Base-by-base conservation (phyloP, 108 stramenopile species). In the Conticribra guillardii region DNA sequence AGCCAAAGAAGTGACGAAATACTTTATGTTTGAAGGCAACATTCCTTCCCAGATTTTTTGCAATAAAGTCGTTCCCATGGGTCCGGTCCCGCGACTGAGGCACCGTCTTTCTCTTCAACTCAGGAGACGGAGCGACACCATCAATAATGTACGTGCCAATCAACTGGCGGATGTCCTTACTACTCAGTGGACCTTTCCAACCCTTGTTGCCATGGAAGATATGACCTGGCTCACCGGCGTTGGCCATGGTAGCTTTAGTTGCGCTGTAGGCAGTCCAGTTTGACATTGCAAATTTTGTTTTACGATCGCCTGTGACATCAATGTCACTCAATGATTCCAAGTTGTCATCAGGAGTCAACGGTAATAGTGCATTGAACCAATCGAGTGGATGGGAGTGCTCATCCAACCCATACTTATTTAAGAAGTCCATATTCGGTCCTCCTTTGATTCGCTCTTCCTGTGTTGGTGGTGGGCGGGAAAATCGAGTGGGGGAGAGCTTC, bases 1-100 rank as follows among this genome's bases (percentile, higher is more conserved):
- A 65, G 19, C 44, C 51, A 18, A 65, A 65, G 64, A 65, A 65
- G 26, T 65, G 64, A 16, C 64, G 51, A 50, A 65, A 65, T 5
- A 41, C 8, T 11, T 41, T 41, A 11, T 41, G 37, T 16, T 19
- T 11, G 19, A 51, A 4, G 4, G 5, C 50, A 4, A 16, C 50
- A 4, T 51, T 51, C 18, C 16, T 18, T 17, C 57, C 57, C 16
- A 59, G 5, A 41, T 22, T 21, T 28, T 17, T 37, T 41, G 34
- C 57, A 41, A 59, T 26, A 18, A 59, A 59, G 57, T 59, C 57
- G 22, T 59, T 59, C 17, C 57, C 57, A 17, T 59, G 57, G 15
- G 57, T 59, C n/a, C 9, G 57, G n/a, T 59, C 57, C n/a, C 21
- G 8, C 11, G 57, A 59, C 23, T 59, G 57, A 18, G 57, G 57